phyloP scores from a whole-genome alignment of 1,139 yeast species.

The Blastobotrys ciferrii region DNA sequence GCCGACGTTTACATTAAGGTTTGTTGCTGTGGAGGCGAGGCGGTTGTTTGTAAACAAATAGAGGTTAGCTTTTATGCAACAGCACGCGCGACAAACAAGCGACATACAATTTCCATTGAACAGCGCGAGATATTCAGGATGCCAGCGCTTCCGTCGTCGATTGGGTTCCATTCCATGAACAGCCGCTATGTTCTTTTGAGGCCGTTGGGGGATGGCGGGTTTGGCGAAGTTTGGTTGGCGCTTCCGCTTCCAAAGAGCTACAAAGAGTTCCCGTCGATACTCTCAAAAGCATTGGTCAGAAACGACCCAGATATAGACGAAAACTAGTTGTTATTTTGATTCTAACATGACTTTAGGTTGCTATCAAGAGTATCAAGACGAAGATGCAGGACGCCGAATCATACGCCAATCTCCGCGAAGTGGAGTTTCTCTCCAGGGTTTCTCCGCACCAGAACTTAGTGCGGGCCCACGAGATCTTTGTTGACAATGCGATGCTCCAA shows the following conservation, averaged over 20 bases:
- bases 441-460: constrained; percentile 73
- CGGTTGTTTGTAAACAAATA: no score
- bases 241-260: constrained; percentile 13
- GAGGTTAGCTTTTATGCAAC: no score
- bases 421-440: constrained; percentile 64
- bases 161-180: constrained; percentile 25
- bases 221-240: constrained; percentile 71
- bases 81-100: no score
- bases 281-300: constrained; percentile 1
- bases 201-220: constrained; percentile 71
- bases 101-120: no score
- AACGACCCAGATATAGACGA: no score
- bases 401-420: constrained; percentile 68
- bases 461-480: constrained; percentile 72
- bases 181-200: constrained; percentile 51
- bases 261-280: background rate
- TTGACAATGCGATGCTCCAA: constrained; percentile 56
- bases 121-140: background rate
- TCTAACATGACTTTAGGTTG: no score
- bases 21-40: no score
- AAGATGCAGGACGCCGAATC: constrained; percentile 50
- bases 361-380: constrained; percentile 77
- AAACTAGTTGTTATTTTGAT: no score
- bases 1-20: no score
- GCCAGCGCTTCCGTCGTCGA: background rate